Base-by-base conservation (phyloP, 148 eudicot species). In the Cornus controversa region DNA sequence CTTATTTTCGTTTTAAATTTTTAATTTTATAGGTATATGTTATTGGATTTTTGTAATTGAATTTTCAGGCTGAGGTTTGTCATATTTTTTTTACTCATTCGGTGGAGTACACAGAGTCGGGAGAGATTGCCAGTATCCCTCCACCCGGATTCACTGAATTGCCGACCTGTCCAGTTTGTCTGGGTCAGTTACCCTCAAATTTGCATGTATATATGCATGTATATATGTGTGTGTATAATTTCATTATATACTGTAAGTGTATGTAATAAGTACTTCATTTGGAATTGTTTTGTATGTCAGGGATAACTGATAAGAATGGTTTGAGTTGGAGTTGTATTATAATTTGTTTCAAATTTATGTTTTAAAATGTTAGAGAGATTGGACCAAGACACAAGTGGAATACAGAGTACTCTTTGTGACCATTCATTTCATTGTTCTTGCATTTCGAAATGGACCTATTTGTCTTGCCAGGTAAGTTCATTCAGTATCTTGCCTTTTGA, bases 311-410 rank as follows among this genome's bases (percentile, higher is more conserved):
- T n/a, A 42, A 4, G 28, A 23, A 64, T 28, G 24, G 53, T 76
- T 62, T 15, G 47, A 76, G 58, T 74, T 31, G 64, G 67, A 26
- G 78, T 47, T 67, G 37, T 66, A n/a, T 50, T 45, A n/a, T 76
- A 70, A 75, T 77, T 64, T 83, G 31, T 73, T 63, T 65, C 20
- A 31, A 50, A 45, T 76, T 75, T 69, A 45, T 67, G 50, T 60
- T 76, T 40, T 36, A 40, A 50, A 73, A 69, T 74, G 73, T 78
- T 37, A 96, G 99, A 96, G 89, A 90, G 99, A 80, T 80, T 96
- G 95, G 98, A 96, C 70, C 93, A 92, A 71, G 99, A 96, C 86
- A 90, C 97, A 5, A 90, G 97, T 82, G 98, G 98, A 84, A 96
- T 96, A 74, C 93, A 91, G 77, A 84, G 76, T 76, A 91, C 98